A percentile compares a stretch with the other conserved stretches of the same genome.
phyloP scores from a whole-genome alignment of 2,329 filamentous ascomycete species.

The Immersiporthe knoxdaviesiana region DNA sequence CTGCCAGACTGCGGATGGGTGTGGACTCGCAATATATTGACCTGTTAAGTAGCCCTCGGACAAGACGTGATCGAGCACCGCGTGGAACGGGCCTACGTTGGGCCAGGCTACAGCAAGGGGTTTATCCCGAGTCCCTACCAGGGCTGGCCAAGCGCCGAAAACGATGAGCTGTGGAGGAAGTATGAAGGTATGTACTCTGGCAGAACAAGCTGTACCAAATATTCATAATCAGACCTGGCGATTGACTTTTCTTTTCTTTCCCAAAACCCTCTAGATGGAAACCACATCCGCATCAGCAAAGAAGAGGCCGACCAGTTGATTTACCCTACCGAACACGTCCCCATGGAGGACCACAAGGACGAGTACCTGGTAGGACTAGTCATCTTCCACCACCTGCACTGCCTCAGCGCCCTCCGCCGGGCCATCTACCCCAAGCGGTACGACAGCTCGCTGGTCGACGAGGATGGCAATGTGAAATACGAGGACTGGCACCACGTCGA shows the following conservation, averaged over 20 bases:
- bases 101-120: constrained; percentile 13
- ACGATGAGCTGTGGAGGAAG: constrained; percentile 19
- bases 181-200: constrained; percentile 12
- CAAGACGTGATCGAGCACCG: constrained; percentile 17
- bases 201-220: neutral
- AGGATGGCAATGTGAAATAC: constrained; percentile 18
- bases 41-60: no score
- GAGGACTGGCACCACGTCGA: constrained; percentile 19
- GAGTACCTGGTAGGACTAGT: constrained; percentile 19
- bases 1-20: neutral
- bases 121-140: constrained; percentile 17
- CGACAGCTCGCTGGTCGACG: constrained; percentile 12
- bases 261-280: constrained; percentile 6
- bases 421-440: constrained; percentile 20
- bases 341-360: constrained; percentile 16
- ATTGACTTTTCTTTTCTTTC: neutral
- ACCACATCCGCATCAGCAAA: constrained; percentile 16
- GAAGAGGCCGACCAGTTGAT: constrained; percentile 6
- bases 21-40: neutral
- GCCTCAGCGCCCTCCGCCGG: constrained; percentile 16
- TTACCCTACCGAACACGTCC: constrained; percentile 17
- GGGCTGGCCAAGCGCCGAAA: constrained; percentile 21
- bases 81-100: constrained; percentile 16
- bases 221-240: constrained; percentile 24
- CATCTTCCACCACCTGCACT: constrained; percentile 22